Evolutionary conservation across 2,329 filamentous ascomycete genomes (phyloP), one percentile per base, ranked within the genome.

Genomic region (Zymoseptoria tritici): DNA sequence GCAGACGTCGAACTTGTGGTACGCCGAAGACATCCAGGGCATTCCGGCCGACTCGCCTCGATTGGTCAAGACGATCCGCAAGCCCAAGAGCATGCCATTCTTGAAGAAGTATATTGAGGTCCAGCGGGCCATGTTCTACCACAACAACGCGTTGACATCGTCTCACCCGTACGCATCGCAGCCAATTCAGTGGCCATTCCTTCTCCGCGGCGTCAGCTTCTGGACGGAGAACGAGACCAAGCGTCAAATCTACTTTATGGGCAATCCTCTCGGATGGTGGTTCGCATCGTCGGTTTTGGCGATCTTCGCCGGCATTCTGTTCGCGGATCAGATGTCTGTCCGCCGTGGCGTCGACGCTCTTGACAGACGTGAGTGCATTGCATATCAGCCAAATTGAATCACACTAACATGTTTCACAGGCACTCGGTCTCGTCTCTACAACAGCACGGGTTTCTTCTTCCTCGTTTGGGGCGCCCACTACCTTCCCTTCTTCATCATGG

Each of bases 391-490:
- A 31, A 31, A 54, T 31, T 9, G 16, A 29, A 50, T 19, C 42
- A 21, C 31, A 46, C 56, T 62, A 24, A 61, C 57, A 56, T 24
- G n/a, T 9, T 42, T 52, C 49, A 49, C 72, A 88, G 91, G 91
- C 66, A 91, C 94, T 29, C 92, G 94, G 66, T 92, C 90, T 22
- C 91, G 92, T 64, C 83, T 99, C 55, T 99, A 99, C 79, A 97
- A 97, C 81, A 97, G 91, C 57, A 97, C 94, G 0, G 94, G 94
- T 22, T 99, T 99, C 84, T 95, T 99, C 81, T 97, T 97, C 85
- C 84, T 99, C 59, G 91, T 91, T 58, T 99, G 94, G 94, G 91
- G 90, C 13, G 93, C 91, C 2, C 94, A 99, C 75, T 99, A 97
- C 80, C 85, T 96, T 75, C 93, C 93, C 56, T 99, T 99, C 81